Conservation (phyloP, 495 filamentous ascomycete species). For the Podospora sp. region DNA sequence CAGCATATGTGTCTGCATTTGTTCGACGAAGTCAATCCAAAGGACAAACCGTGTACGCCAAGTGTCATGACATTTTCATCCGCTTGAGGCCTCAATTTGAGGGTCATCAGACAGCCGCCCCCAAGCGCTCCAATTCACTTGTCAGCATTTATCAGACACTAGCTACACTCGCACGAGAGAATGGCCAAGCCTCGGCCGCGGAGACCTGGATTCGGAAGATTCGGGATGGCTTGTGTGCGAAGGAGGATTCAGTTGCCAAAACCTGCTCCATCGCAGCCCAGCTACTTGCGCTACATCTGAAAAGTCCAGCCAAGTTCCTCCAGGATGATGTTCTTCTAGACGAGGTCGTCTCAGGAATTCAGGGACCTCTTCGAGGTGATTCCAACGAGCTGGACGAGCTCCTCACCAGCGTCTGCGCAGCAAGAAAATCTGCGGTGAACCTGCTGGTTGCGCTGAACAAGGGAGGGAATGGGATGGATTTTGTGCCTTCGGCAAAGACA, state of each 20-base stretch:
- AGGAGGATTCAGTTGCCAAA: conserved; percentile 48
- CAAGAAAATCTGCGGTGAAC: conserved; percentile 62
- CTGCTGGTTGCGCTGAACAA: conserved; percentile 42
- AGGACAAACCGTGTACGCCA: conserved; percentile 45
- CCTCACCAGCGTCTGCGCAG: conserved; percentile 61
- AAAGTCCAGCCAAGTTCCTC: conserved; percentile 33
- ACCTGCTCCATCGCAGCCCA: conserved; percentile 47
- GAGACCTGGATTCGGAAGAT: conserved; percentile 52
- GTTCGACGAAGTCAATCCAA: conserved; percentile 53
- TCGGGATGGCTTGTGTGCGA: conserved; percentile 33
- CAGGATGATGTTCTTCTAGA: conserved; percentile 44
- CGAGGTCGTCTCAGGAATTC: conserved; percentile 55
- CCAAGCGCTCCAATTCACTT: conserved; percentile 37
- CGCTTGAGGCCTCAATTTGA: conserved; percentile 35
- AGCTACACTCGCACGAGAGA: conserved; percentile 47
- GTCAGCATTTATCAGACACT: conserved; percentile 45
- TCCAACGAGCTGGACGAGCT: conserved; percentile 70
- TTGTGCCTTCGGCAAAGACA: conserved; percentile 16
- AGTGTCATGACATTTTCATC: conserved; percentile 28
- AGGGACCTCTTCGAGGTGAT: conserved; percentile 64
- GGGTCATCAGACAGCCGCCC: conserved; percentile 23
- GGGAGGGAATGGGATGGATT: conserved; percentile 20
- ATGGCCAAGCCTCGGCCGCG: conserved; percentile 47
- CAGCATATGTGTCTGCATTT: conserved; percentile 65
- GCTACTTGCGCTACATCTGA: conserved; percentile 48